phyloP scores from a whole-genome alignment of 352 stramenopile genomes.

The Phytophthora aleatoria region DNA sequence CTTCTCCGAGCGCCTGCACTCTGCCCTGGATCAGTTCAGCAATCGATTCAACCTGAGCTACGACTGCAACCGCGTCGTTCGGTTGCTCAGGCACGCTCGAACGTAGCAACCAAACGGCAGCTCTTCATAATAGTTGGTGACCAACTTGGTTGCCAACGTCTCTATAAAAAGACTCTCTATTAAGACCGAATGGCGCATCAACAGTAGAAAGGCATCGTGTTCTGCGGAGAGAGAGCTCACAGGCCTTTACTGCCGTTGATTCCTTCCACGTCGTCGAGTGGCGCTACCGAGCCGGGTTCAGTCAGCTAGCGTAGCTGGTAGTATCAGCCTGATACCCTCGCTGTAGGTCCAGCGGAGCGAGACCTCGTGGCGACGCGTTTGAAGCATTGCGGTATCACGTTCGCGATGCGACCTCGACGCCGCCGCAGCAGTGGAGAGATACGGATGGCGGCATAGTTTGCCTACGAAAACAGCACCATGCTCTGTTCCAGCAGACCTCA shows the following conservation, averaged over 20 bases:
- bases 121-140: too few relatives aligned
- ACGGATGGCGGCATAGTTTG: constrained; percentile 28
- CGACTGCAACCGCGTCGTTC: constrained; percentile 12
- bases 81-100: constrained; percentile 6
- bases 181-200: background rate
- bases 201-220: background rate
- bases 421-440: constrained; percentile 19
- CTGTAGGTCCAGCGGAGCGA: background rate
- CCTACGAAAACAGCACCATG: constrained; percentile 6
- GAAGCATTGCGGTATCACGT: constrained; percentile 4
- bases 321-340: background rate
- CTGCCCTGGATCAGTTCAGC: constrained; percentile 20
- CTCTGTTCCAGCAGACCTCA: constrained; percentile 15
- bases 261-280: constrained; percentile 5
- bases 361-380: constrained; percentile 14
- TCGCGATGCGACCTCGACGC: background rate
- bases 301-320: background rate
- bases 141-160: background rate
- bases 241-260: constrained; percentile 13
- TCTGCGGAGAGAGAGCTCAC: background rate
- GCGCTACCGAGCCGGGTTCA: constrained; percentile 1
- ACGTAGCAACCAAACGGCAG: background rate
- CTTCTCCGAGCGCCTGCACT: constrained; percentile 8
- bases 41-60: constrained; percentile 17
- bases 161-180: background rate